Evolutionary conservation across 768 basidiomycete genomes (phyloP).

Genomic region (Xerocomus brunneocitrinus): DNA sequence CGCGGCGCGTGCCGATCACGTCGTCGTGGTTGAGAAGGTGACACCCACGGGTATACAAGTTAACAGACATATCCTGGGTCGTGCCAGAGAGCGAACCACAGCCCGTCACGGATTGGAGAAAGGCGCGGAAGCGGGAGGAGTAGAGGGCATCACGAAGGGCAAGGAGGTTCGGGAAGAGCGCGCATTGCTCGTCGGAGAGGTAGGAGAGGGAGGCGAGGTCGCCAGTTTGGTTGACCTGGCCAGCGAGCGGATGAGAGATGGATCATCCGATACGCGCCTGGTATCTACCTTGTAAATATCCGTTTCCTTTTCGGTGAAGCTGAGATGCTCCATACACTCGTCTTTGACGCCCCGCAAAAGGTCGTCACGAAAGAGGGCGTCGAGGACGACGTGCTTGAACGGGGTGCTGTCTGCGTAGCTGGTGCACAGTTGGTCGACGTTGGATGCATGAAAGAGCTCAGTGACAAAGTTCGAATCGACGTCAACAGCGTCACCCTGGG

Average conservation of each 20-base stretch:
- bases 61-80: conserved; percentile 95
- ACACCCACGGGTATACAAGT: conserved; percentile 85
- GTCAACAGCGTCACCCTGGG: conserved; percentile 7
- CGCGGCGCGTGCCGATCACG: conserved; percentile 88
- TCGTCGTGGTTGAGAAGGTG: conserved; percentile 98
- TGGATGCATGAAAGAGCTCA: conserved; percentile 53
- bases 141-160: conserved; percentile 89
- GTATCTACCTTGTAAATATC: conserved; percentile 90
- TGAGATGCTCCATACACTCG: conserved; percentile 74
- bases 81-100: conserved; percentile 88
- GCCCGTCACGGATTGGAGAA: conserved; percentile 82
- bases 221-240: conserved; percentile 92
- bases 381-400: conserved; percentile 79
- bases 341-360: conserved; percentile 78
- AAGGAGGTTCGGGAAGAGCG: conserved; percentile 75
- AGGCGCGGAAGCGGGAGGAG: conserved; percentile 73
- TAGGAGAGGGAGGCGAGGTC: conserved; percentile 92
- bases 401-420: conserved; percentile 60
- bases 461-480: conserved; percentile 24
- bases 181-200: conserved; percentile 71
- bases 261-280: not conserved
- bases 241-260: not conserved
- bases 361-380: conserved; percentile 79
- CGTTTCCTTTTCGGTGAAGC: conserved; percentile 91
- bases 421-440: conserved; percentile 49